Evolutionary conservation across 345 rosid genomes (phyloP).

Genomic region (Aurinia saxatilis): DNA sequence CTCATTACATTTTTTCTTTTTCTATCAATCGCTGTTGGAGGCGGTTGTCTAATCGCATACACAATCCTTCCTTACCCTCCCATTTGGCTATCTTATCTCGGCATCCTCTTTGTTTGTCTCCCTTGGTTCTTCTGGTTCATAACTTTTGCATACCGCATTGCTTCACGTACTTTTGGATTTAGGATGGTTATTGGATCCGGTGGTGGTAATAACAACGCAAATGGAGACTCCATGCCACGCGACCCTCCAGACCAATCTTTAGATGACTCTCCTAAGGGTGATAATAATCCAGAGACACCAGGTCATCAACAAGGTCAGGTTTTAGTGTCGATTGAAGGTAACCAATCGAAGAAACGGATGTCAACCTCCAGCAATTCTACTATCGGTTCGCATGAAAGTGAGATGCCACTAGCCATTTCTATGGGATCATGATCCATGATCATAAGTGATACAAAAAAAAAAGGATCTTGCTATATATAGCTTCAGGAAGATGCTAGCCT

Average conservation of each 20-base stretch:
- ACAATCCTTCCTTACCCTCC: slow-evolving; percentile 42
- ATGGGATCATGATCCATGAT: slow-evolving; percentile 26
- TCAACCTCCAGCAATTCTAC: slow-evolving; percentile 29
- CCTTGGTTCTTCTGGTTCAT: slow-evolving; percentile 83
- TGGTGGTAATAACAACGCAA: background rate
- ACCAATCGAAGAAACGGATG: slow-evolving; percentile 24
- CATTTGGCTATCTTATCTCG: slow-evolving; percentile 48
- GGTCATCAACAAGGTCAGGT: slow-evolving; percentile 18
- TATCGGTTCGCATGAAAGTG: slow-evolving; percentile 30
- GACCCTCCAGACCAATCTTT: slow-evolving; percentile 10
- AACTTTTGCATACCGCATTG: slow-evolving; percentile 48
- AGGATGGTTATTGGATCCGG: slow-evolving; percentile 37
- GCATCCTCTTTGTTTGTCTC: slow-evolving; percentile 56
- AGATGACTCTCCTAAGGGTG: slow-evolving; percentile 10
- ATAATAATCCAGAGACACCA: slow-evolving; percentile 13
- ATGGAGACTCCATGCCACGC: background rate
- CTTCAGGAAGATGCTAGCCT: slow-evolving; percentile 15
- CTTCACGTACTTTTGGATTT: slow-evolving; percentile 55
- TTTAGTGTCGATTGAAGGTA: slow-evolving; percentile 22
- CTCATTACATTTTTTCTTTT: slow-evolving; percentile 41
- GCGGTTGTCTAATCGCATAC: slow-evolving; percentile 53
- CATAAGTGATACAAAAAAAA: background rate
- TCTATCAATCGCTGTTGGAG: slow-evolving; percentile 42
- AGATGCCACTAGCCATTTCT: slow-evolving; percentile 35
- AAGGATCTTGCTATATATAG: slow-evolving; percentile 1